Evolutionary conservation across 1,139 yeast genomes (phyloP), one percentile per base, ranked within the genome.

Genomic region (Martiniozyma asiatica): DNA sequence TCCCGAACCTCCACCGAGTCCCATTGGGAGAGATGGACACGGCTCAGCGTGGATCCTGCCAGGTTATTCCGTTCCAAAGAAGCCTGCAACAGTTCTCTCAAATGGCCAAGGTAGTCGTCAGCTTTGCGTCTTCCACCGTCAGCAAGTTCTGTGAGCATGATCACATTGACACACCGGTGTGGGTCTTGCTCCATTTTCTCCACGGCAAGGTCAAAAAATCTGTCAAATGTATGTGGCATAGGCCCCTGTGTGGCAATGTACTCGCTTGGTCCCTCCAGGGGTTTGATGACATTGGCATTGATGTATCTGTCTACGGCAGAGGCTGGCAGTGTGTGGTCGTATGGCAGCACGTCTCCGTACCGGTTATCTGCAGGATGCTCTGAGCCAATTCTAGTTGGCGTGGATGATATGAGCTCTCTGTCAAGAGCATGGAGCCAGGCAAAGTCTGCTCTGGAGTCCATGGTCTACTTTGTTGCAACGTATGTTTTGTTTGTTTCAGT

Each of bases 61-160:
- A n/a, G n/a, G n/a, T n/a, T n/a, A n/a, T n/a, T n/a, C n/a, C n/a
- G n/a, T n/a, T n/a, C n/a, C n/a, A n/a, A n/a, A n/a, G n/a, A n/a
- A n/a, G n/a, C n/a, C n/a, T n/a, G n/a, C n/a, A n/a, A n/a, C n/a
- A n/a, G n/a, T n/a, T n/a, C n/a, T n/a, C n/a, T n/a, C n/a, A n/a
- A n/a, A n/a, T n/a, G n/a, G n/a, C n/a, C n/a, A n/a, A n/a, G n/a
- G n/a, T n/a, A 39, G 26, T 37, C 31, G 38, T 55, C 63, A 49
- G 96, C 85, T 51, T 87, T 85, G 32, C 62, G 68, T 29, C 63
- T 54, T 12, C 25, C 19, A 7, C 22, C 56, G 47, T 84, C 94
- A 11, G 53, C 53, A 30, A 85, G 53, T 0, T 94, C 92, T 0
- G 98, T 87, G 27, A 89, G 73, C 97, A 87, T 89, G 9, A 82